phyloP scores from a whole-genome alignment of 306 rosid genomes.

The Pyrus pyrifolia region DNA sequence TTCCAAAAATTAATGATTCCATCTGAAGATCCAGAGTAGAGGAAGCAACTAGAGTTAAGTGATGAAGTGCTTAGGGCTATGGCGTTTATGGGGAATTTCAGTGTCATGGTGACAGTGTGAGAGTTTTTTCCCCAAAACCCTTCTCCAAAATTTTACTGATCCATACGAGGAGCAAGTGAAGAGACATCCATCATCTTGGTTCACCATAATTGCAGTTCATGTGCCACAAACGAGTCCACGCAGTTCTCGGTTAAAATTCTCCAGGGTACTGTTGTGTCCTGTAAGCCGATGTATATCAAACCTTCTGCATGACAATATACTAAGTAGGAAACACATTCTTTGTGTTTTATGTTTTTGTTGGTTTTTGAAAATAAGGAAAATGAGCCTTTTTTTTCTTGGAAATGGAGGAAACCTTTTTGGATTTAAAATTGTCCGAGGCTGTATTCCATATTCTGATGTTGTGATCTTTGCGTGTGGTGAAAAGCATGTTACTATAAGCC shows the following conservation, averaged over 20 bases:
- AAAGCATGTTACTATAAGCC: conserved; percentile 41
- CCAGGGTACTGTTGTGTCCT: conserved; percentile 58
- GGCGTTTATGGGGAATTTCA: conserved; percentile 45
- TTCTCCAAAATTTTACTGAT: conserved; percentile 66
- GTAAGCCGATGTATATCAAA: conserved; percentile 55
- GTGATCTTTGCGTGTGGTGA: conserved; percentile 59
- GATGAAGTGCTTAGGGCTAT: conserved; percentile 40
- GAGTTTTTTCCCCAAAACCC: conserved; percentile 59
- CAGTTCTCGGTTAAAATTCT: conserved; percentile 39
- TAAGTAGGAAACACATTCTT: conserved; percentile 48
- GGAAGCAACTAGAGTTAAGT: conserved; percentile 34
- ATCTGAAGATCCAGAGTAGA: conserved; percentile 60
- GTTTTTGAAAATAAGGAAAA: conserved; percentile 24
- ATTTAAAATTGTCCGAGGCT: conserved; percentile 34
- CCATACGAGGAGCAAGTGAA: conserved; percentile 76
- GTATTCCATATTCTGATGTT: conserved; percentile 52
- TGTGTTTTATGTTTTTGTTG: conserved; percentile 20
- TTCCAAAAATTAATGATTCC: conserved; percentile 67
- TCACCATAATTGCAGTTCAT: conserved; percentile 52
- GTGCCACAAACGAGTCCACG: conserved; percentile 54
- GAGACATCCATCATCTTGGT: conserved; percentile 67
- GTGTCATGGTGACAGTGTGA: conserved; percentile 60
- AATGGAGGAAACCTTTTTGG: conserved; percentile 41
- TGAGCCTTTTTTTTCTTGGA: conserved; percentile 37
- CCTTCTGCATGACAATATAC: conserved; percentile 73